phyloP scores from a whole-genome alignment of 306 rosid genomes.

The Senna siamea region DNA sequence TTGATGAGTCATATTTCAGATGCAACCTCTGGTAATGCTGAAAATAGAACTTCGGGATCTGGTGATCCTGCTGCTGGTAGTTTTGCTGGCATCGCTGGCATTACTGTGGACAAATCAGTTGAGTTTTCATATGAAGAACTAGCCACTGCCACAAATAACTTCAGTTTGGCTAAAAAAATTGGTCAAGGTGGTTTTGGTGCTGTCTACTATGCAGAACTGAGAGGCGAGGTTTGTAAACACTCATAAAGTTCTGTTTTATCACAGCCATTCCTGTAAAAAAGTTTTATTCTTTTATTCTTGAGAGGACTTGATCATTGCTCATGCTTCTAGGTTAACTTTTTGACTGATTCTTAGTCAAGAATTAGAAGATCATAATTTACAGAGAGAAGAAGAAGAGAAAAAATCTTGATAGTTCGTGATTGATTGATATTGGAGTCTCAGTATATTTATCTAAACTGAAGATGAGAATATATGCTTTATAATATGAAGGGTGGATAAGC shows the following conservation, averaged over 20 bases:
- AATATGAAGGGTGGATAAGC: slow-evolving; percentile 31
- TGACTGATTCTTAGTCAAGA: slow-evolving; percentile 14
- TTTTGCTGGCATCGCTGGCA: slow-evolving; percentile 45
- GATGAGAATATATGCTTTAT: slow-evolving; percentile 16
- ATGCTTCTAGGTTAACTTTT: slow-evolving; percentile 18
- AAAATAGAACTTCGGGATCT: slow-evolving; percentile 45
- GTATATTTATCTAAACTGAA: slow-evolving; percentile 18
- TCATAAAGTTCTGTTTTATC: slow-evolving; percentile 15
- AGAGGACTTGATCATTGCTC: slow-evolving; percentile 1
- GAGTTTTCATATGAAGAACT: slow-evolving; percentile 92
- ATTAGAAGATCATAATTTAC: background rate
- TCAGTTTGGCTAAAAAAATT: slow-evolving; percentile 77
- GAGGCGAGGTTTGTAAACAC: slow-evolving; percentile 89
- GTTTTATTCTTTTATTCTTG: slow-evolving; percentile 5
- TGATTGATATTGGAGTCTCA: slow-evolving; percentile 18
- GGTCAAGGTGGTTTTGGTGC: slow-evolving; percentile 98
- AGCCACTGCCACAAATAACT: slow-evolving; percentile 76
- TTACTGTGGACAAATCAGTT: slow-evolving; percentile 85
- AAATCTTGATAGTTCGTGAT: slow-evolving; percentile 5
- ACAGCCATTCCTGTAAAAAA: background rate
- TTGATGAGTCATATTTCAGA: slow-evolving; percentile 38
- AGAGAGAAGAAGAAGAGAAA: background rate
- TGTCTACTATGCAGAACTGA: slow-evolving; percentile 93
- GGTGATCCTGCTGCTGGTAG: slow-evolving; percentile 45
- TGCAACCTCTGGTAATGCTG: slow-evolving; percentile 46